A percentile compares a stretch with the other conserved stretches of the same genome.
Conservation (phyloP, 768 basidiomycete genomes). For the Trametes villosa region DNA sequence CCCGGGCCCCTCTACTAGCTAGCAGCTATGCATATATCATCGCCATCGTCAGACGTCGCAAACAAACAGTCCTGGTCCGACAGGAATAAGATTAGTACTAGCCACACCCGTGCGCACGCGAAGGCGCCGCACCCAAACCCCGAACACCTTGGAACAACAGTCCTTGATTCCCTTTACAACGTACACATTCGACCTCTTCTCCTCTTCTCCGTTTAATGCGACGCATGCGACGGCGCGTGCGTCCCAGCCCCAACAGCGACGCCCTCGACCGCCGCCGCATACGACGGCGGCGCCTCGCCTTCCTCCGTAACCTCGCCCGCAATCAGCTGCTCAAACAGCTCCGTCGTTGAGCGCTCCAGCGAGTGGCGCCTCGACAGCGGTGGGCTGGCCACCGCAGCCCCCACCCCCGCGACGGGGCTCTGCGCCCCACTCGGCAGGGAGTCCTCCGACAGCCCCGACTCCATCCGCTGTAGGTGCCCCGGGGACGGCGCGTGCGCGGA, state of each 20-base stretch:
- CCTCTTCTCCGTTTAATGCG: no score
- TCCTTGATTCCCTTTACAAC: no score
- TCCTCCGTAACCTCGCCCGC: conserved; percentile 80
- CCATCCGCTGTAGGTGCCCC: conserved; percentile 4
- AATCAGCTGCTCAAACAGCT: conserved; percentile 76
- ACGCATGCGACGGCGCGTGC: not conserved
- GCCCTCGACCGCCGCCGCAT: conserved; percentile 39
- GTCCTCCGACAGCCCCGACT: conserved; percentile 14
- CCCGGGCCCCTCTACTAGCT: no score
- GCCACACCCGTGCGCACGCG: no score
- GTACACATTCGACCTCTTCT: no score
- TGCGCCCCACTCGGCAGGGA: conserved; percentile 8
- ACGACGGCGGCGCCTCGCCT: conserved; percentile 88
- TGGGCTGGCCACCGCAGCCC: conserved; percentile 3
- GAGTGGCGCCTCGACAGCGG: conserved; percentile 27
- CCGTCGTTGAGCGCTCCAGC: conserved; percentile 42
- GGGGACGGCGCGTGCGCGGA: not conserved
- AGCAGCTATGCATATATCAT: no score
- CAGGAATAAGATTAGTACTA: no score
- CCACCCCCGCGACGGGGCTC: not conserved
- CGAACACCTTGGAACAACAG: no score
- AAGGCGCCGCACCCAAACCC: no score
- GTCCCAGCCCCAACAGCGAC: not conserved
- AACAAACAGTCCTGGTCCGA: no score
- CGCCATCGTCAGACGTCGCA: no score